Evolutionary conservation across 306 rosid species (phyloP), one percentile per base, ranked within the genome.

Genomic region (Dryas drummondii): DNA sequence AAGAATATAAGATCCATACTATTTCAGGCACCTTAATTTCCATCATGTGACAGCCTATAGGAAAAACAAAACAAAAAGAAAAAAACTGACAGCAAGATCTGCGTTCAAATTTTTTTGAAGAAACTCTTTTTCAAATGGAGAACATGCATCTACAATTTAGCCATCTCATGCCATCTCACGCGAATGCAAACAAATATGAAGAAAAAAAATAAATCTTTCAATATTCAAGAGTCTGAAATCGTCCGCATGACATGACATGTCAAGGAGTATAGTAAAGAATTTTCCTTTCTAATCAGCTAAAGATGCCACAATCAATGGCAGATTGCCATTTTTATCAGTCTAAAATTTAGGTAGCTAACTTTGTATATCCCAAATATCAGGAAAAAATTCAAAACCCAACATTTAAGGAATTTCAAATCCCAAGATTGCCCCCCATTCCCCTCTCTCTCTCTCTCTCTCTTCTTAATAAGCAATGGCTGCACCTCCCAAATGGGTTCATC

Each of bases 391-490:
- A 64, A 75, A 86, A 41, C 47, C 80, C 54, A 73, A 60, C 78
- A 71, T 74, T 79, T 74, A 80, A 48, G 77, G 79, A 74, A 75
- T 64, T 84, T 78, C 46, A 77, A 74, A 78, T 81, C 87, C 84
- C 78, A 67, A 80, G 73, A 74, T 76, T 70, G 70, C 45, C 19
- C 71, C 76, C 68, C 54, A 3, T 7, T 19, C 44, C 63, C 9
- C 41, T 32, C 26, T 13, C 26, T 60, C 59, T 44, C 45, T 66
- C 66, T 54, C 40, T 4, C 16, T 6, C 14, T 14, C 73, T 13
- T 51, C 76, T 66, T 53, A 61, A 55, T 45, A 73, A 73, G 75
- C 78, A 51, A 19, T 5, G 78, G 57, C 75, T 63, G 77, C 64
- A 41, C 17, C 41, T 58, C 40, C 56, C 76, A 74, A 78, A 83